These are phyloP conservation scores for Ogataea kodamae DNA, from an alignment of 805 yeast genomes.

Conservation along the genomic window DNA sequence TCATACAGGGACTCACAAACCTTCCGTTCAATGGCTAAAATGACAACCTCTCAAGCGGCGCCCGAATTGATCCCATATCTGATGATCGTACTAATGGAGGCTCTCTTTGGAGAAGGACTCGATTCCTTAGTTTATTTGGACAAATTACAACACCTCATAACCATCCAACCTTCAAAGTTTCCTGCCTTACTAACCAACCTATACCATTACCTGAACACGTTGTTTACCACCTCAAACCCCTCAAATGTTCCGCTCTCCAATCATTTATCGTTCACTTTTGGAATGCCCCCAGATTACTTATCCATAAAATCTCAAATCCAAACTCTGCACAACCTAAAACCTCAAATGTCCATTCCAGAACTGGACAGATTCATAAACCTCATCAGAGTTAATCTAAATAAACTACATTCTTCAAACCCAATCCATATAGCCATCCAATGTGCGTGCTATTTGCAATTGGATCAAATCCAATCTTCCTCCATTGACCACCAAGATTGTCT, in stretches of 20 bases:
- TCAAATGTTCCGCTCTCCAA: too few relatives aligned
- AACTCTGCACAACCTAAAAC: slow-evolving; percentile 4
- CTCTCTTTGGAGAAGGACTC: slow-evolving; percentile 8
- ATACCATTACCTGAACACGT: too few relatives aligned
- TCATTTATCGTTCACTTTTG: too few relatives aligned
- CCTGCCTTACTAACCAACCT: not conserved
- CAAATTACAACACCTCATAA: slow-evolving; percentile 1
- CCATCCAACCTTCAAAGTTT: not conserved
- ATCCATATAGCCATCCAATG: slow-evolving; percentile 5
- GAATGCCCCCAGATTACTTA: too few relatives aligned
- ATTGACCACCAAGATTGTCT: slow-evolving; percentile 1
- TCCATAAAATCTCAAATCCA: slow-evolving; percentile 6
- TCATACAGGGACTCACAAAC: slow-evolving; percentile 6
- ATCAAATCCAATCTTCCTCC: not conserved
- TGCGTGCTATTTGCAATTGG: slow-evolving; percentile 6
- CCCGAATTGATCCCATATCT: too few relatives aligned
- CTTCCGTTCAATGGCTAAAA: slow-evolving; percentile 5
- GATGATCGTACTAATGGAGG: slow-evolving; percentile 8
- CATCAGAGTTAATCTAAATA: too few relatives aligned
- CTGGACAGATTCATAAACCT: too few relatives aligned
- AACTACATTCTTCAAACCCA: too few relatives aligned
- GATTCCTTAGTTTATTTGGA: slow-evolving; percentile 7
- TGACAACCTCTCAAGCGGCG: not conserved
- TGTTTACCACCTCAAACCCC: too few relatives aligned
- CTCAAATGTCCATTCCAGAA: slow-evolving; percentile 4